Evolutionary conservation across 2,329 filamentous ascomycete genomes (phyloP), one percentile per base, ranked within the genome.

Genomic region (Boeremia lycopersici): DNA sequence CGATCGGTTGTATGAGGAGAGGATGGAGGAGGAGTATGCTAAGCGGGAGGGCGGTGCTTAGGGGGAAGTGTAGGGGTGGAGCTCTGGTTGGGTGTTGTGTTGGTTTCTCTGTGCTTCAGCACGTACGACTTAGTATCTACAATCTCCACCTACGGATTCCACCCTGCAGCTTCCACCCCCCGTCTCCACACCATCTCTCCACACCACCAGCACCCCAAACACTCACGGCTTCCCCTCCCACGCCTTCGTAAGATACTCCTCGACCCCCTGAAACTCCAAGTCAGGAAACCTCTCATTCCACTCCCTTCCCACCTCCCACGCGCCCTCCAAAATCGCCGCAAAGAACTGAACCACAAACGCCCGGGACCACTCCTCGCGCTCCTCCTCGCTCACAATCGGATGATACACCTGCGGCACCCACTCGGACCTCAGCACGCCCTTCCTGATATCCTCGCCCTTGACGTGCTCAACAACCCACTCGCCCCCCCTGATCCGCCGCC

Each of bases 221-320:
- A 6, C 23, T 34, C 53, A 78, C 34, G 63, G 60, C 57, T 74
- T 77, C 10, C 71, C 76, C 34, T 62, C 61, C 79, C 79, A 81
- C 5, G 73, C 69, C 51, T 77, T 63, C 0, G 42, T 62, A 10
- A 82, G 56, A 56, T 81, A 81, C 9, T 77, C 75, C 48, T 80
- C 77, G 1, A 71, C 63, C 8, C 62, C 50, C 2, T 66, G 74
- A 43, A 82, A 82, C 50, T 76, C 49, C 34, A 77, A 79, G 19
- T 81, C 76, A 0, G 80, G 78, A 28, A 80, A 72, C 15, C 78
- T 61, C 44, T 71, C 56, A 55, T 83, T 83, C 70, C 74, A 80
- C 55, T 81, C 78, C 31, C 75, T 73, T 13, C 77, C 73, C 1
- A 77, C 71, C 54, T 76, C 69, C 78, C 77, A 81, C 1, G 72